Evolutionary conservation across 176 grass and related monocot species (phyloP).

Genomic region (Ampelocalamus luodianensis): DNA sequence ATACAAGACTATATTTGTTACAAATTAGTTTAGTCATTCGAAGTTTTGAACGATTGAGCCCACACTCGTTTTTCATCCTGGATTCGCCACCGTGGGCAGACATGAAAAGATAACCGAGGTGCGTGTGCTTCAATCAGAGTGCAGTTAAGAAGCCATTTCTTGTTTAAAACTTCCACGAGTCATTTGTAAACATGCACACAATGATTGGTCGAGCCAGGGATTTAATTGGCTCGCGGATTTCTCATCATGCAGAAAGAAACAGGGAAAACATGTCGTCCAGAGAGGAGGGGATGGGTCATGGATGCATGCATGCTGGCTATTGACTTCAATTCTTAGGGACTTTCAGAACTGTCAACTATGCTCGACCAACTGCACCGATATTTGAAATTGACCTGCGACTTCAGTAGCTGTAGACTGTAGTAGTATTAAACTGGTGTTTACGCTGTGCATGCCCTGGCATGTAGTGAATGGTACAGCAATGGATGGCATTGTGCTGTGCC

Average conservation of each 20-base stretch:
- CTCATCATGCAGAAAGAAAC: not conserved
- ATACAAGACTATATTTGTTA: too few species aligned
- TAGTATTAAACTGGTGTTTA: not conserved
- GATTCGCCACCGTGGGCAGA: too few species aligned
- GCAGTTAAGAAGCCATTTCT: not conserved
- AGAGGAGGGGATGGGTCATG: not conserved
- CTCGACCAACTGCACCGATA: not conserved
- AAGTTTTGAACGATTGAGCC: too few species aligned
- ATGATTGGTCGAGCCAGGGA: not conserved
- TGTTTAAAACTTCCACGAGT: not conserved
- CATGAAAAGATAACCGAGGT: too few species aligned
- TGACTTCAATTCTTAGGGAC: constrained; percentile 5
- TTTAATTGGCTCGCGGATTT: not conserved
- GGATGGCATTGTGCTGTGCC: not conserved
- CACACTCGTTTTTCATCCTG: too few species aligned
- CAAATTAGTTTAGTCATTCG: too few species aligned
- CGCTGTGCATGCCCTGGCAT: not conserved
- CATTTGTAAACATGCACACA: not conserved
- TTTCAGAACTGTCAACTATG: not conserved
- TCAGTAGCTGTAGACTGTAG: not conserved
- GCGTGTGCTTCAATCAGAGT: not conserved
- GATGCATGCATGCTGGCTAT: not conserved
- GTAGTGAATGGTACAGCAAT: not conserved
- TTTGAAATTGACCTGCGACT: not conserved
- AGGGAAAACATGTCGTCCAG: constrained; percentile 6